Base-by-base conservation (phyloP, 2,329 filamentous ascomycete genomes). In the Coleophoma cylindrospora region DNA sequence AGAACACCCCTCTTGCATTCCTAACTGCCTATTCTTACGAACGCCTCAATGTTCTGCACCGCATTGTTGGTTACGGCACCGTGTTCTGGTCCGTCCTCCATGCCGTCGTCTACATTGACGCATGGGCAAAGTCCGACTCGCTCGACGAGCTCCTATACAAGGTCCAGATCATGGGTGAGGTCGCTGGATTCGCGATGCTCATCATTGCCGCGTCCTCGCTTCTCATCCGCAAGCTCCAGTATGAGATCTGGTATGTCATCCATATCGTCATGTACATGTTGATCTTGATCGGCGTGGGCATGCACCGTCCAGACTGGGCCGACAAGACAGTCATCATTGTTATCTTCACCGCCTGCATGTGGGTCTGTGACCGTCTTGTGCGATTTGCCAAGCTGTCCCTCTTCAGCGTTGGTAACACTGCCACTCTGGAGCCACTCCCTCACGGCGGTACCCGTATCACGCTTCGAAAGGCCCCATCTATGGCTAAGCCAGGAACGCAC, bases 1-100 rank as follows among this genome's bases (percentile, higher is more conserved):
- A 81, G 57, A 81, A 83, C 58, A 83, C 79, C 0, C 80, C 79
- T 0, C 61, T 83, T 15, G 74, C 74, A 0, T 72, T 74, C 51
- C 55, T 84, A 11, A 75, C 75, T 1, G 66, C 72, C 2, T 77
- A 75, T 58, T 81, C 79, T 5, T 80, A 84, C 60, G 80, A 83
- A 52, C 71, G 76, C 17, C 71, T 84, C 47, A 83, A 81, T 57
- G 69, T 75, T 45, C 68, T 84, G 3, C 80, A 84, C 56, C 75
- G 75, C 50, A 65, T 77, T 15, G 70, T 73, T 4, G 79, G 79
- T 3, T 77, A 74, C 55, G 70, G 69, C 7, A 74, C 75, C 15
- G 68, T 81, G 22, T 50, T 68, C 34, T 67, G 69, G 34, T 63
- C 74, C 50, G 61, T 79, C 14, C 51, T 79, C 2, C 79, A 83